Percentiles rank a stretch among this genome's conserved stretches.
Evolutionary conservation across 2,329 filamentous ascomycete species (phyloP).

Genomic region (Helicocarpus griseus): DNA sequence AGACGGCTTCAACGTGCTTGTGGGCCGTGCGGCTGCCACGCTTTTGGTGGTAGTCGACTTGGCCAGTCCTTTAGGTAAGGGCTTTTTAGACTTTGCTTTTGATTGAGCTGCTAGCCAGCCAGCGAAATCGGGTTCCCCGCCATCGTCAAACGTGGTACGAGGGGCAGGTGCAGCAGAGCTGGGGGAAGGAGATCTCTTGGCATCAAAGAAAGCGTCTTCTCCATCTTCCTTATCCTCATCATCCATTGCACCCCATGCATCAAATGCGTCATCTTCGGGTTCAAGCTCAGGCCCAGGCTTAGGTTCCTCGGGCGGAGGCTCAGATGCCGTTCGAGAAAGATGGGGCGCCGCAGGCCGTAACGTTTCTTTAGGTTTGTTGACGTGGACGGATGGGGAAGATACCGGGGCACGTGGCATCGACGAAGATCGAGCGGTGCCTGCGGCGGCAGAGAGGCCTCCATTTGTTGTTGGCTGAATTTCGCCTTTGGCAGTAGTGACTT

Average conservation of each 20-base stretch:
- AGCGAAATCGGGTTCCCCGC: slow-evolving; percentile 87
- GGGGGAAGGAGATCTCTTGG: slow-evolving; percentile 20
- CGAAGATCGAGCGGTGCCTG: slow-evolving; percentile 34
- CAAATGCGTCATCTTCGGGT: slow-evolving; percentile 53
- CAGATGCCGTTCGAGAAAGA: slow-evolving; percentile 32
- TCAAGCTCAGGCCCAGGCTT: slow-evolving; percentile 37
- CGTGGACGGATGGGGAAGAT: slow-evolving; percentile 20
- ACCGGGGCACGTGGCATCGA: slow-evolving; percentile 39
- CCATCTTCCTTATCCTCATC: slow-evolving; percentile 45
- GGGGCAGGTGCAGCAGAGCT: slow-evolving; percentile 19
- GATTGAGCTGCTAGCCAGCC: slow-evolving; percentile 87
- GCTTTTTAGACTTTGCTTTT: slow-evolving; percentile 60
- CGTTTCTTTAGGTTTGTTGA: slow-evolving; percentile 16
- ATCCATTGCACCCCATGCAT: slow-evolving; percentile 64
- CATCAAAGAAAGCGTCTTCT: slow-evolving; percentile 39
- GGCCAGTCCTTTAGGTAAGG: slow-evolving; percentile 71
- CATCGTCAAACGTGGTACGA: slow-evolving; percentile 60
- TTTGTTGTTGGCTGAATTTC: slow-evolving; percentile 60
- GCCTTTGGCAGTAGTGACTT: slow-evolving; percentile 71
- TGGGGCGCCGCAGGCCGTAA: slow-evolving; percentile 20
- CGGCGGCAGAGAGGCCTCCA: slow-evolving; percentile 28
- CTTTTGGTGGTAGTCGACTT: slow-evolving; percentile 43
- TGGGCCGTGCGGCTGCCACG: slow-evolving; percentile 25
- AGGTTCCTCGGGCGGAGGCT: slow-evolving; percentile 27
- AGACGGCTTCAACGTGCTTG: slow-evolving; percentile 20